Base-by-base conservation (phyloP, 169 alveolate genomes). In the Theileria parva region DNA sequence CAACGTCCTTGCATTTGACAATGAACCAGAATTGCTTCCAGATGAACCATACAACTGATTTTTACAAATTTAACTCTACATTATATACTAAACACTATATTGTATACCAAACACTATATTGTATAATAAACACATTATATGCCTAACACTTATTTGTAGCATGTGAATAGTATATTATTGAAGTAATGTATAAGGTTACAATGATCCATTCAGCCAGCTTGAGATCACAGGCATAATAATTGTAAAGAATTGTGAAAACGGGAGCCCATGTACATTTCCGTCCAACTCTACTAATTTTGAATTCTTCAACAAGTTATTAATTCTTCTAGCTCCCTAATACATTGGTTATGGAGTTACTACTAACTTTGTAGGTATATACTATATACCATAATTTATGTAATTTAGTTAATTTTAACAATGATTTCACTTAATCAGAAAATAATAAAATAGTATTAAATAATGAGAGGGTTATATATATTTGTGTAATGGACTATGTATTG, bases 271-370 rank as follows among this genome's bases (percentile, higher is more conserved):
- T 0, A 48, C 68, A n/a, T 5, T 55, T 12, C 86, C 86, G 19
- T 81, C 85, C 12, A 81, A 21, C 28, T 81, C 89, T 23, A 76
- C 81, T 4, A 73, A 17, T 61, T 73, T 73, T 6, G 80, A 37
- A 59, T 68, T 68, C 37, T 68, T 51, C 4, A 68, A 17, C 17
- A 23, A 27, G 0, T 25, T 68, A 9, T 5, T 68, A 5, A 68
- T 51, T 44, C 32, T 44, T 51, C 77, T 68, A 5, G 77, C 77
- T 0, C 77, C 77, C 64, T 68, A 63, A 27, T 28, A 21, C 32
- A 57, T 57, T 57, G 1, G 1, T 17, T 17, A 57, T 17, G 12
- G 66, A 11, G 53, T 13, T 44, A 44, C 37, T 2, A 32, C 37
- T 32, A 32, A 5, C 5, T 32, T 32, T 2, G 5, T 5, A 32